Evolutionary conservation across 2,329 filamentous ascomycete species (phyloP).

Genomic region (Microsporum ferrugineum): DNA sequence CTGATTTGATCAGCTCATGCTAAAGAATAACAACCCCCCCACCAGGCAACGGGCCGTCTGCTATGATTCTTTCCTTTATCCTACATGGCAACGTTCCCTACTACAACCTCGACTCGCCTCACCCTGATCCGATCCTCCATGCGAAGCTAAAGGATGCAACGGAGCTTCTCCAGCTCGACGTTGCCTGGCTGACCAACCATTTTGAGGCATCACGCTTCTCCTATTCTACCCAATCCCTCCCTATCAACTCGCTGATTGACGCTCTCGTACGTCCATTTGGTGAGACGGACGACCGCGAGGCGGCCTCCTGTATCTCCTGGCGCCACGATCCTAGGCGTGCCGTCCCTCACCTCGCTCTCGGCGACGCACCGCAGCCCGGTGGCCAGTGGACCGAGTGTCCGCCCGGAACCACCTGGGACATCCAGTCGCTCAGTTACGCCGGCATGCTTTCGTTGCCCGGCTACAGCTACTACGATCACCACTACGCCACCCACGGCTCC

Average conservation of each 20-base stretch:
- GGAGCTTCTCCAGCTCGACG: conserved; percentile 39
- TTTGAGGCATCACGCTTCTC: conserved; percentile 47
- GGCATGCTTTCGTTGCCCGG: conserved; percentile 51
- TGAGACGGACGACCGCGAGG: conserved; percentile 44
- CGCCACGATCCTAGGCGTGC: conserved; percentile 39
- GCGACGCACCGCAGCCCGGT: conserved; percentile 40
- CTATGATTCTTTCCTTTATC: conserved; percentile 52
- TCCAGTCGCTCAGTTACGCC: conserved; percentile 50
- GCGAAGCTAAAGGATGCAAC: conserved; percentile 40
- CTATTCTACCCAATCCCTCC: conserved; percentile 51
- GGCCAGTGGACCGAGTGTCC: conserved; percentile 51
- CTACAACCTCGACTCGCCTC: conserved; percentile 40
- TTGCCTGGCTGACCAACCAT: conserved; percentile 43
- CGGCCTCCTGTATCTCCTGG: conserved; percentile 45
- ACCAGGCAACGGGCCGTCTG: conserved; percentile 52
- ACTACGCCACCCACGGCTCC: conserved; percentile 32
- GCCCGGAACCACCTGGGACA: conserved; percentile 42
- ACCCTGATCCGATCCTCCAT: conserved; percentile 48
- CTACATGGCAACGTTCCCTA: conserved; percentile 50
- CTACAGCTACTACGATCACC: conserved; percentile 46
- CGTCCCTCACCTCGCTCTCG: conserved; percentile 45
- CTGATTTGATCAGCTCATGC: neutral
- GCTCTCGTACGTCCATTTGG: conserved; percentile 48
- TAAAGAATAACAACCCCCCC: neutral
- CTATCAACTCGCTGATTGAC: conserved; percentile 49